phyloP scores from a whole-genome alignment of 768 basidiomycete genomes.

The Kwoniella sp. region DNA sequence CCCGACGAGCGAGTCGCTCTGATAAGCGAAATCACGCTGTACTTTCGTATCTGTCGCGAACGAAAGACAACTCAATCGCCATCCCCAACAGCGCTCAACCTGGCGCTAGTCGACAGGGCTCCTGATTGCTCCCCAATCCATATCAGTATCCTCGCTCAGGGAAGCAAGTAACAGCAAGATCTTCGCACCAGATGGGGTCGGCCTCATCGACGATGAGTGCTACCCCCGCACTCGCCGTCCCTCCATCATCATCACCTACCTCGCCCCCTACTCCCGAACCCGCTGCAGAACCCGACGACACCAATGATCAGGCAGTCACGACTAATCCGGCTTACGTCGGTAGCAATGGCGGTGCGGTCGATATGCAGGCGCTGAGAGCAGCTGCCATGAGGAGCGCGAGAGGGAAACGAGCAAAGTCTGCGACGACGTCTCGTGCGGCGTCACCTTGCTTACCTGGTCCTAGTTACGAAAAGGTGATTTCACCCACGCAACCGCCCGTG shows the following conservation, averaged over 20 bases:
- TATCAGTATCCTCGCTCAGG: too few species aligned
- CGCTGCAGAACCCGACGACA: neutral
- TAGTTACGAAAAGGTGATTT: neutral
- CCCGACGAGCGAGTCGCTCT: neutral
- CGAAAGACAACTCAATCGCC: slow-evolving; percentile 20
- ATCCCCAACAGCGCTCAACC: too few species aligned
- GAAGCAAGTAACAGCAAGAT: neutral
- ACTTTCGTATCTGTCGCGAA: slow-evolving; percentile 42
- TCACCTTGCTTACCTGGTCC: neutral
- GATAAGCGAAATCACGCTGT: too few species aligned
- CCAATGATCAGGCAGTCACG: neutral
- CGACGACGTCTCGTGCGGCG: neutral
- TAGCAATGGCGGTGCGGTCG: neutral
- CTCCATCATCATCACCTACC: neutral
- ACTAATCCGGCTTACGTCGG: neutral
- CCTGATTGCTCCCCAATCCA: too few species aligned
- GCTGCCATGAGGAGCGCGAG: slow-evolving; percentile 10
- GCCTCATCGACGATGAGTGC: slow-evolving; percentile 36
- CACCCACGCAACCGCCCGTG: neutral
- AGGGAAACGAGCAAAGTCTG: slow-evolving; percentile 2
- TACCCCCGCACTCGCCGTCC: slow-evolving; percentile 26
- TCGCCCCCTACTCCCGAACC: slow-evolving; percentile 4
- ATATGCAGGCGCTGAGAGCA: slow-evolving; percentile 2
- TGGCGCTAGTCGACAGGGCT: too few species aligned
- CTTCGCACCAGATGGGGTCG: slow-evolving; percentile 27